Evolutionary conservation across 805 yeast genomes (phyloP), one percentile per base, ranked within the genome.

Genomic region (Ogataea angusta): DNA sequence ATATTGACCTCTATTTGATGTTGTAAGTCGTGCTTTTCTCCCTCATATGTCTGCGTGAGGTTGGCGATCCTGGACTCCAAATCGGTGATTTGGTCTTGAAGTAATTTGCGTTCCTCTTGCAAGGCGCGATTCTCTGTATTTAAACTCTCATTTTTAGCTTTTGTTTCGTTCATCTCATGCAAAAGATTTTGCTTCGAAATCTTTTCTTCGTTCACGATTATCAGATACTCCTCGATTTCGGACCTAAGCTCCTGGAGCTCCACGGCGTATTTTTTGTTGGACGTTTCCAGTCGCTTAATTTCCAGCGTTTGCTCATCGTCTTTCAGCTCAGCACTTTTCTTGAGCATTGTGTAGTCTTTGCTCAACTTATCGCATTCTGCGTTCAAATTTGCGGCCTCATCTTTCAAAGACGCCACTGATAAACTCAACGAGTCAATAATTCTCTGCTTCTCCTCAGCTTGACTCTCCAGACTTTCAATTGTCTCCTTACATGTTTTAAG

Each of bases 291-390:
- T 46, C 74, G 76, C 43, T 65, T 69, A 3, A 67, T 40, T 34
- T 71, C 76, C 16, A 54, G 53, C 32, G 58, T 62, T 31, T 66
- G 62, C 47, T 74, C 72, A 50, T 66, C 61, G 29, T 68, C 68
- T 30, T 67, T 67, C 8, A 54, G 29, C 36, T 64, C 67, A 16
- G 52, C 46, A 33, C 68, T 70, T 16, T 69, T 59, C 36, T 76
- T 65, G 29, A 71, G 43, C 5, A 53, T 47, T 6, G 67, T 56
- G 34, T 72, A 55, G 6, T 70, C 67, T 22, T 54, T 57, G 14
- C 73, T 68, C 32, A 78, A 59, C 28, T 75, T 59, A 34, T 75
- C 78, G 52, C 83, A 77, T 50, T 80, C 85, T 21, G 57, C 59
- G 47, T 78, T 79, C 45, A 80, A 53, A 22, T 68, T 72, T 2